phyloP scores from a whole-genome alignment of 345 rosid species.

The Citrus australasica region DNA sequence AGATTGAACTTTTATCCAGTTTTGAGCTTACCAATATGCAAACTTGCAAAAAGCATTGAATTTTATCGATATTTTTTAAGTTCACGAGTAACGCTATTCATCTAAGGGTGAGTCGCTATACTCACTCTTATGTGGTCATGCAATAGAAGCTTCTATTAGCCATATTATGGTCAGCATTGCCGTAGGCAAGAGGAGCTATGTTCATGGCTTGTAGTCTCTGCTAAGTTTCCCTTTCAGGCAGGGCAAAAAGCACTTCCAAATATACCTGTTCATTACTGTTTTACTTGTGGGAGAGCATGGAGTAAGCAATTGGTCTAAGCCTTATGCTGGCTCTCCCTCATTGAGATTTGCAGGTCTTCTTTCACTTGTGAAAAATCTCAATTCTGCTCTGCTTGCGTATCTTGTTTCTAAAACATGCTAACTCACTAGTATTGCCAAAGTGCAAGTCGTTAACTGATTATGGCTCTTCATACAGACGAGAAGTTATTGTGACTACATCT shows the following conservation, averaged over 20 bases:
- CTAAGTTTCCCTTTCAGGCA: neutral
- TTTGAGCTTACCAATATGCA: neutral
- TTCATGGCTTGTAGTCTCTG: neutral
- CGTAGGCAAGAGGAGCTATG: neutral
- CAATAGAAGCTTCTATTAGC: neutral
- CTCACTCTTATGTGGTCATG: no score
- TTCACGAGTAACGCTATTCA: neutral
- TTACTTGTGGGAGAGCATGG: neutral
- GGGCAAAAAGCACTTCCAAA: neutral
- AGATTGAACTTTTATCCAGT: neutral
- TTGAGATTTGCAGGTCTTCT: neutral
- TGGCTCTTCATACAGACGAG: constrained; percentile 42
- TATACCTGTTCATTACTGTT: neutral
- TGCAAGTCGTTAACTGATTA: constrained; percentile 9
- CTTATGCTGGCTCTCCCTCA: neutral
- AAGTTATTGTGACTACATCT: constrained; percentile 88
- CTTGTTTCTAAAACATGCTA: neutral
- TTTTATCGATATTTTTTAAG: no score
- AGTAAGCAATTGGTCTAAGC: neutral
- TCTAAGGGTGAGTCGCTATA: neutral
- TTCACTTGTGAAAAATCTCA: neutral
- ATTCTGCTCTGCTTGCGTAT: neutral
- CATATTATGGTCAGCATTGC: no score
- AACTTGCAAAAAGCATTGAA: neutral
- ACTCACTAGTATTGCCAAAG: neutral